Evolutionary conservation across 768 basidiomycete genomes (phyloP), one percentile per base, ranked within the genome.

Genomic region (Ephemerocybe angulata): DNA sequence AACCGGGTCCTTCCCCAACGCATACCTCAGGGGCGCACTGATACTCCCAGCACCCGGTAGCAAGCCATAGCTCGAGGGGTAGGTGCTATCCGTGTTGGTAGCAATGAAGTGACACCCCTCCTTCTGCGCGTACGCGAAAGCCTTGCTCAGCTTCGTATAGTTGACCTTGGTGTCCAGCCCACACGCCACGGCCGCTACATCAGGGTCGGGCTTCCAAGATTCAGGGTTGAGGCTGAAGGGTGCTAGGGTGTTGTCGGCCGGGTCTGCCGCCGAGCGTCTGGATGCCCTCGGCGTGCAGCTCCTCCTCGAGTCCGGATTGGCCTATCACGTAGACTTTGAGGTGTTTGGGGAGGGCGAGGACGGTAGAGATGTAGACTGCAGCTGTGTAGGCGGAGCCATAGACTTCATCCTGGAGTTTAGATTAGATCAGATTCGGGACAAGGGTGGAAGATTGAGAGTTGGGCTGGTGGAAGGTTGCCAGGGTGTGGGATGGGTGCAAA

Each of bases 251-350:
- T 85, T 83, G 65, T 98, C 94, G 30, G 76, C 84, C 25, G 93
- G 89, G 66, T 94, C 88, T 49, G 60, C 96, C 96, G 33, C 97
- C 96, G 48, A 84, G 69, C 67, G 81, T 84, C 15, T 77, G 64
- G 55, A 98, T 80, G 17, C 93, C 96, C 65, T 98, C 95, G 37
- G 86, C 83, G n/a, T 74, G 78, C 57, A 99, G 76, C 70, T 99
- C 96, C 62, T 98, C 90, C 71, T 98, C 96, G 28, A 99, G 71
- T 0, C 96, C 97, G 29, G 76, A 69, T 84, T 90, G 88, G 11
- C 96, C 96, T 57, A 99, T 88, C 15, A 98, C 94, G 72, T 94
- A 99, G 13, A 94, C 95, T 69, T 89, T 92, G 75, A 98, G 93
- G 66, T 88, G 81, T 65, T 87, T 90, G 10, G 93, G 90, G 58